phyloP scores from a whole-genome alignment of 768 basidiomycete species.

The Floccularia luteovirens region DNA sequence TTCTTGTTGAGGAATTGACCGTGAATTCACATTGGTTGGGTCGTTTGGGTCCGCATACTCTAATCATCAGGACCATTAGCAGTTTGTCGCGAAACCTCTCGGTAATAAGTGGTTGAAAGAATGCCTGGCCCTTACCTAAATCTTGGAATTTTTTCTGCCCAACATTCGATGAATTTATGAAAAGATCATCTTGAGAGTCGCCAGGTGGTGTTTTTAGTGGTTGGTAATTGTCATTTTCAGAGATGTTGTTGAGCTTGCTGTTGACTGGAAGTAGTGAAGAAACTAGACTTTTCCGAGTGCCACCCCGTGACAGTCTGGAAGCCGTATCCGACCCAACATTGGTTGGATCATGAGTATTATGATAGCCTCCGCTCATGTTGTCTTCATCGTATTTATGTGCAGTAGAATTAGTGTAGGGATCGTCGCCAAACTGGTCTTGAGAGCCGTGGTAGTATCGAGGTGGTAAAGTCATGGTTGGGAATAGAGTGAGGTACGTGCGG shows the following conservation, averaged over 20 bases:
- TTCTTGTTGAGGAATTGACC: slow-evolving; percentile 28
- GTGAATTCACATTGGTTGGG: slow-evolving; percentile 3
- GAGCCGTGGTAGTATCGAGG: too few relatives aligned
- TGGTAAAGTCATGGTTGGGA: too few relatives aligned
- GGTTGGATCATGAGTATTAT: slow-evolving; percentile 9
- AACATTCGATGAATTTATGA: slow-evolving; percentile 35
- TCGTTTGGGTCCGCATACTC: slow-evolving; percentile 59
- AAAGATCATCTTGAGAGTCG: slow-evolving; percentile 24
- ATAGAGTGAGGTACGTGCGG: too few relatives aligned
- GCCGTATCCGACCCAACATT: slow-evolving; percentile 5
- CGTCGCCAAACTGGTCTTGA: too few relatives aligned
- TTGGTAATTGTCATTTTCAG: slow-evolving; percentile 9
- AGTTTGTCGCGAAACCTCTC: too few relatives aligned
- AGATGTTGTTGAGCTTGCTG: slow-evolving; percentile 7
- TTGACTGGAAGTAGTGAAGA: slow-evolving; percentile 1
- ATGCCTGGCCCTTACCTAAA: slow-evolving; percentile 51
- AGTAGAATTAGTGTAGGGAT: too few relatives aligned
- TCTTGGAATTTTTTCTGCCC: slow-evolving; percentile 40
- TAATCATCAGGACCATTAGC: slow-evolving; percentile 16
- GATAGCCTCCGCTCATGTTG: too few relatives aligned
- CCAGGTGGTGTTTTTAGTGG: slow-evolving; percentile 6
- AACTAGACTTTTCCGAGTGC: slow-evolving; percentile 2
- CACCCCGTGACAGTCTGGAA: slow-evolving; percentile 1
- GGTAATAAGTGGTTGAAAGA: too few relatives aligned
- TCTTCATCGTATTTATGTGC: too few relatives aligned